Evolutionary conservation across 2,329 filamentous ascomycete species (phyloP).

Genomic region (Neocucurbitaria cava): DNA sequence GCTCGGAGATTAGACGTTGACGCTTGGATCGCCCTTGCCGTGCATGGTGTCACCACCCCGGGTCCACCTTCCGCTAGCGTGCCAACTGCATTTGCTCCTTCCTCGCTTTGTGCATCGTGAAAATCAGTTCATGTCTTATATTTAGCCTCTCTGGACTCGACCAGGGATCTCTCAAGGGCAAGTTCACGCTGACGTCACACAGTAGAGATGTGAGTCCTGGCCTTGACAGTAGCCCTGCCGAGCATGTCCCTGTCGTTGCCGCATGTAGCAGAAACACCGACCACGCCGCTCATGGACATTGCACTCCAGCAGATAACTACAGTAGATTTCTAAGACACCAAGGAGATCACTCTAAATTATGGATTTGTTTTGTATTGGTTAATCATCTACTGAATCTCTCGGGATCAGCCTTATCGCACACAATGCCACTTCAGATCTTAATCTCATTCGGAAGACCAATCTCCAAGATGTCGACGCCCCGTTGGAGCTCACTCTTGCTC

Average conservation of each 20-base stretch:
- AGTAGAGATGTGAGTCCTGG: slow-evolving; percentile 9
- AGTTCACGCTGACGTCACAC: slow-evolving; percentile 27
- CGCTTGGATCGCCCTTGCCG: slow-evolving; percentile 33
- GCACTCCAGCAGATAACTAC: too few species aligned
- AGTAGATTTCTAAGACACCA: too few species aligned
- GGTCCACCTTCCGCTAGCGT: slow-evolving; percentile 17
- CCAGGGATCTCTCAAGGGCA: not conserved
- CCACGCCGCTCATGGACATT: not conserved
- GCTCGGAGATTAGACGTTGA: slow-evolving; percentile 37
- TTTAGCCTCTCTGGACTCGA: slow-evolving; percentile 11
- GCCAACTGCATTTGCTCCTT: slow-evolving; percentile 6
- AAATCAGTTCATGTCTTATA: slow-evolving; percentile 8
- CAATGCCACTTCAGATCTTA: slow-evolving; percentile 45
- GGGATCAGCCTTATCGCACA: not conserved
- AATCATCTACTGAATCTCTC: not conserved
- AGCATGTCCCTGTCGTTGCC: not conserved
- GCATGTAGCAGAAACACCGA: not conserved
- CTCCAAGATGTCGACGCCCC: slow-evolving; percentile 60
- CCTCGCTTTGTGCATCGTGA: not conserved
- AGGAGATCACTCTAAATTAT: not conserved
- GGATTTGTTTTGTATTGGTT: not conserved
- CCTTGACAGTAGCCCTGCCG: slow-evolving; percentile 11
- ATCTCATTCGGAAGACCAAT: slow-evolving; percentile 54
- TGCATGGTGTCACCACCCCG: slow-evolving; percentile 13
- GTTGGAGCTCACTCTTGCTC: slow-evolving; percentile 75